These are phyloP conservation scores for Hirschioporus abietinus DNA, from an alignment of 768 basidiomycete genomes.

Conservation along the genomic window DNA sequence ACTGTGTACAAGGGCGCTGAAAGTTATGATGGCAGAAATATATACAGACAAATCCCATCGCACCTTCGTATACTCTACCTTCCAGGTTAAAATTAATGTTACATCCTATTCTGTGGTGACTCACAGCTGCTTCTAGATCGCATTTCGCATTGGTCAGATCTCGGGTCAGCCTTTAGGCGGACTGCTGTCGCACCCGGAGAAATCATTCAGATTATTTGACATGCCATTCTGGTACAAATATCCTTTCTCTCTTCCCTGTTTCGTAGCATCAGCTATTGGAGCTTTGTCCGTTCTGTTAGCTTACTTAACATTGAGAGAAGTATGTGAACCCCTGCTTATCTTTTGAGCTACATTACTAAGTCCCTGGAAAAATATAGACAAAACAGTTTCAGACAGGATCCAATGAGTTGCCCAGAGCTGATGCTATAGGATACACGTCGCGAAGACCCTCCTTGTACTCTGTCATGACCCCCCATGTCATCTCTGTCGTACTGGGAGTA, in stretches of 20 bases:
- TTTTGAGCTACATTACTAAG: neutral
- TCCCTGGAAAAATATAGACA: neutral
- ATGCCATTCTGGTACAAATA: conserved; percentile 13
- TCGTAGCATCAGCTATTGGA: conserved; percentile 15
- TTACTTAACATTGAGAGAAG: conserved; percentile 19
- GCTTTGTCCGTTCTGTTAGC: conserved; percentile 11
- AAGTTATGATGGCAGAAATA: conserved; percentile 2
- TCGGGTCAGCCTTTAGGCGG: conserved; percentile 12
- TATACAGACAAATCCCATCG: conserved; percentile 1
- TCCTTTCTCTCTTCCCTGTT: conserved; percentile 20
- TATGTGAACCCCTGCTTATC: neutral
- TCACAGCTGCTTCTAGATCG: neutral
- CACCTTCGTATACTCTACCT: neutral
- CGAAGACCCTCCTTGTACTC: neutral
- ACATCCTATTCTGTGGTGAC: neutral
- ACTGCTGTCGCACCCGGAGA: conserved; percentile 10
- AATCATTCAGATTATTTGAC: conserved; percentile 10
- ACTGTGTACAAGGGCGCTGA: neutral
- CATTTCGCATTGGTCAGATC: conserved; percentile 12
- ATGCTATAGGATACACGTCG: neutral
- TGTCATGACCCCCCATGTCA: conserved; percentile 11
- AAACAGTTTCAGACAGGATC: neutral
- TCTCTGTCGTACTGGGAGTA: conserved; percentile 8
- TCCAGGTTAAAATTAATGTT: neutral
- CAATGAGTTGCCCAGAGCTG: neutral